Evolutionary conservation across 371 early-diverging fungal species (phyloP), one percentile per base, ranked within the genome.

Genomic region (Syncephalis plumigaleata): DNA sequence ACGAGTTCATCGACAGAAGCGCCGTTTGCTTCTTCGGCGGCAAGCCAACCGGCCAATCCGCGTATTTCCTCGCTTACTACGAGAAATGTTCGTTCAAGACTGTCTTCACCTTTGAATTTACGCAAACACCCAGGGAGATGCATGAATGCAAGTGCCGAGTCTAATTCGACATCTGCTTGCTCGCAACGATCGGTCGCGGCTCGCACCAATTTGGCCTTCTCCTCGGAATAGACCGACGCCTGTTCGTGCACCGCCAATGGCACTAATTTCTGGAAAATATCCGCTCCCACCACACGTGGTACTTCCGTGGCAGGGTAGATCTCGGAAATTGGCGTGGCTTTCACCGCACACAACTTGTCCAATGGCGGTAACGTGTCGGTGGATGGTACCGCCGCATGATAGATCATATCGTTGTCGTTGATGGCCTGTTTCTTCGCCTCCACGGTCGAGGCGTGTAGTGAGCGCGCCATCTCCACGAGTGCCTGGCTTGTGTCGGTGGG

Each of bases 341-440:
- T 85, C 48, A 81, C 86, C 0, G 78, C 79, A 42, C 74, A 73
- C 21, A 85, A 49, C 48, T 87, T 86, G 31, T 91, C 91, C 4
- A 92, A 69, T 2, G 87, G 73, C 0, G 81, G 66, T 11, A 96
- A 60, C 2, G 82, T 70, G 39, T 80, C 79, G 45, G 70, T 75
- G 51, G 73, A 75, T 4, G 93, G 94, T 0, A 90, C 87, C 0
- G 73, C 51, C 37, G 84, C 91, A 64, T 91, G 87, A 59, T 97
- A 97, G 39, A 97, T 80, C 62, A 95, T 64, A 54, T 97, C 97
- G 53, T 97, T 97, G 66, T 96, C 97, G 37, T 80, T 79, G 15
- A 67, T 65, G 0, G 78, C 75, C 2, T 60, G 55, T 0, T 59
- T 56, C 47, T 70, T 65, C 46, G 78, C 69, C 42, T 86, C 87